These are phyloP conservation scores for Coemansia biformis DNA, from an alignment of 192 early-diverging fungal species.

Conservation along the genomic window DNA sequence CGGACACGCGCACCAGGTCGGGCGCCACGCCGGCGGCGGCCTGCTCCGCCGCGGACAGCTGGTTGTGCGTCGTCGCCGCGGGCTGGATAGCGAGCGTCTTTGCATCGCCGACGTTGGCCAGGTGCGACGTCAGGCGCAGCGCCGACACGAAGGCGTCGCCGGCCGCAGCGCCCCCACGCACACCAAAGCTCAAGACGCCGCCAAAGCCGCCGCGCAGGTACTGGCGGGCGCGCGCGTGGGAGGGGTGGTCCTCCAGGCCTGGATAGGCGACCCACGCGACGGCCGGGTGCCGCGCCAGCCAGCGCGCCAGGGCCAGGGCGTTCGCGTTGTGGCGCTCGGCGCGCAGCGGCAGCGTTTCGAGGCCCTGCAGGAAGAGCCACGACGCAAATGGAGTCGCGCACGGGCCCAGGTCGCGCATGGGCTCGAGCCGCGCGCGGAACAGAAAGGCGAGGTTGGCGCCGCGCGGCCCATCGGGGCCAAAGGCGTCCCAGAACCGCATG, in stretches of 20 bases:
- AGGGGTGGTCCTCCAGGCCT: slow-evolving; percentile 72
- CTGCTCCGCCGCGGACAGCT: slow-evolving; percentile 79
- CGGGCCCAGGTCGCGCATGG: slow-evolving; percentile 79
- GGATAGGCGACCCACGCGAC: slow-evolving; percentile 88
- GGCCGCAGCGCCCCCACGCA: slow-evolving; percentile 54
- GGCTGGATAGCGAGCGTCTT: slow-evolving; percentile 86
- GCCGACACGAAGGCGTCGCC: slow-evolving; percentile 67
- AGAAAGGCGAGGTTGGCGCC: slow-evolving; percentile 63
- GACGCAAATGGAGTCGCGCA: slow-evolving; percentile 83
- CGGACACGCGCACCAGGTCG: slow-evolving; percentile 77
- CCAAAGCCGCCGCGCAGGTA: slow-evolving; percentile 82
- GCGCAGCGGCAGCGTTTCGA: slow-evolving; percentile 87
- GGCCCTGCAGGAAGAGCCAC: slow-evolving; percentile 82
- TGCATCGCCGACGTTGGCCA: slow-evolving; percentile 94
- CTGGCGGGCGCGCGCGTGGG: slow-evolving; percentile 73
- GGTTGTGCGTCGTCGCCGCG: slow-evolving; percentile 81
- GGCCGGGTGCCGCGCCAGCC: slow-evolving; percentile 66
- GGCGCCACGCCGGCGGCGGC: slow-evolving; percentile 66
- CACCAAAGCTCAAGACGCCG: slow-evolving; percentile 74
- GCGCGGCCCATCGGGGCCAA: slow-evolving; percentile 60
- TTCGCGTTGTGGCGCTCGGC: slow-evolving; percentile 83
- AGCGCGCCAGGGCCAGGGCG: slow-evolving; percentile 69
- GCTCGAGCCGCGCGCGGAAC: slow-evolving; percentile 76
- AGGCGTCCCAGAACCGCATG: slow-evolving; percentile 78
- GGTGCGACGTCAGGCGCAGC: slow-evolving; percentile 78